Percentiles rank a stretch among this genome's conserved stretches.
Evolutionary conservation across 31 red algal species (phyloP).

Genomic region (Pterothamnion heteromorphum): DNA sequence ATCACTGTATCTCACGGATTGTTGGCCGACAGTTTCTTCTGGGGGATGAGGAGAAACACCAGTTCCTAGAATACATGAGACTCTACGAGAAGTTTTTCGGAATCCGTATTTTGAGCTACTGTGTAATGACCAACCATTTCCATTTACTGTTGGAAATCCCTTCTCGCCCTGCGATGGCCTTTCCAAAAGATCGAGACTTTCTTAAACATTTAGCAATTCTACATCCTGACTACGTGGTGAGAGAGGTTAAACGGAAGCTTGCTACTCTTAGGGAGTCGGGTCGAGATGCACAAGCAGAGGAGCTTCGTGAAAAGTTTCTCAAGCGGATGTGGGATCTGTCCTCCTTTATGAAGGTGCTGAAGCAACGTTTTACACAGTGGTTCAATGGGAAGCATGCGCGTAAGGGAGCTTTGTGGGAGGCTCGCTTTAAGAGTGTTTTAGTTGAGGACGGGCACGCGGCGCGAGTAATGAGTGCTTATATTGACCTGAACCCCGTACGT

Average conservation of each 20-base stretch:
- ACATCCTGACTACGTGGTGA: neutral
- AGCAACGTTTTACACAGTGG: slow-evolving; percentile 30
- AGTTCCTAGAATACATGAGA: neutral
- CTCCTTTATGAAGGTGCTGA: slow-evolving; percentile 42
- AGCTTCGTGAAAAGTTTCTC: neutral
- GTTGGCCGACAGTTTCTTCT: neutral
- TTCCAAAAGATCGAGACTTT: neutral
- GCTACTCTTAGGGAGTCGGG: neutral
- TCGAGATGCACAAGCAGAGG: neutral
- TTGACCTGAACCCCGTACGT: slow-evolving; percentile 38
- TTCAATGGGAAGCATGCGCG: neutral
- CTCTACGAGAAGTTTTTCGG: slow-evolving; percentile 13
- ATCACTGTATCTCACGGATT: slow-evolving; percentile 22
- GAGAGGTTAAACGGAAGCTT: neutral
- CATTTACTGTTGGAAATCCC: slow-evolving; percentile 35
- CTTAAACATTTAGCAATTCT: neutral
- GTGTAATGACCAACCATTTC: slow-evolving; percentile 39
- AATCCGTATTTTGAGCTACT: neutral
- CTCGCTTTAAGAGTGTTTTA: slow-evolving; percentile 32
- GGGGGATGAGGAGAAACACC: slow-evolving; percentile 19
- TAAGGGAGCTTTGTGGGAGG: neutral
- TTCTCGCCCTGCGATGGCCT: neutral
- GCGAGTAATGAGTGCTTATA: slow-evolving; percentile 35
- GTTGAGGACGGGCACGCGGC: neutral
- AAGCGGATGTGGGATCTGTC: neutral